Evolutionary conservation across 2,329 filamentous ascomycete genomes (phyloP).

Genomic region (Exophiala aquamarina): DNA sequence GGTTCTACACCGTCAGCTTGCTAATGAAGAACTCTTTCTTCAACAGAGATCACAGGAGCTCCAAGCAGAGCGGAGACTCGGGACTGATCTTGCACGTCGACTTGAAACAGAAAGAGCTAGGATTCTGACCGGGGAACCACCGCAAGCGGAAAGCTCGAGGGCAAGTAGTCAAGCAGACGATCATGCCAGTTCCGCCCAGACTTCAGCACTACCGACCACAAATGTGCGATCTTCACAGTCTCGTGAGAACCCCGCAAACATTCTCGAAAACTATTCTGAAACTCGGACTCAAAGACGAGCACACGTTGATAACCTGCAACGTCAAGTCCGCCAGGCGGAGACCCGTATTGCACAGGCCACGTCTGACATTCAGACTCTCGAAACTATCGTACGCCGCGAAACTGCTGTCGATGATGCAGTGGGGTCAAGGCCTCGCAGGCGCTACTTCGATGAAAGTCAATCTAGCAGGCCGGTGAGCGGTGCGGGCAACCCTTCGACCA

Average conservation of each 20-base stretch:
- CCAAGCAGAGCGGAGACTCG: constrained; percentile 18
- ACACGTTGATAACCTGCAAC: constrained; percentile 22
- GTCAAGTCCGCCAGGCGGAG: constrained; percentile 26
- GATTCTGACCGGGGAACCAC: constrained; percentile 5
- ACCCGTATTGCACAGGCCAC: constrained; percentile 23
- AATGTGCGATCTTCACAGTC: constrained; percentile 7
- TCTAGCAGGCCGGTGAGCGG: background rate
- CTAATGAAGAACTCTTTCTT: constrained; percentile 21
- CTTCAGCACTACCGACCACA: constrained; percentile 22
- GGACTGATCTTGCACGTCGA: constrained; percentile 13
- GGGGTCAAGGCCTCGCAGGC: too few species aligned
- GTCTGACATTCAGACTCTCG: constrained; percentile 18
- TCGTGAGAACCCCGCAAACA: constrained; percentile 3
- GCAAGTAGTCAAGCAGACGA: background rate
- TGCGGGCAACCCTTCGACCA: too few species aligned
- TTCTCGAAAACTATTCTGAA: constrained; percentile 17
- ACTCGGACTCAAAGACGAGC: constrained; percentile 15
- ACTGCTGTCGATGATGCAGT: background rate
- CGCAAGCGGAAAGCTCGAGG: background rate
- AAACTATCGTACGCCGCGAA: constrained; percentile 11
- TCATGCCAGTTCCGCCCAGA: constrained; percentile 18
- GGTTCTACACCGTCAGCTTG: constrained; percentile 20
- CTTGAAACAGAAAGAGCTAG: constrained; percentile 17
- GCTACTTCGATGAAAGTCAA: background rate
- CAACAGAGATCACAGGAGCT: constrained; percentile 24